Base-by-base conservation (phyloP, 2,329 filamentous ascomycete genomes). In the Monosporascus sp. region DNA sequence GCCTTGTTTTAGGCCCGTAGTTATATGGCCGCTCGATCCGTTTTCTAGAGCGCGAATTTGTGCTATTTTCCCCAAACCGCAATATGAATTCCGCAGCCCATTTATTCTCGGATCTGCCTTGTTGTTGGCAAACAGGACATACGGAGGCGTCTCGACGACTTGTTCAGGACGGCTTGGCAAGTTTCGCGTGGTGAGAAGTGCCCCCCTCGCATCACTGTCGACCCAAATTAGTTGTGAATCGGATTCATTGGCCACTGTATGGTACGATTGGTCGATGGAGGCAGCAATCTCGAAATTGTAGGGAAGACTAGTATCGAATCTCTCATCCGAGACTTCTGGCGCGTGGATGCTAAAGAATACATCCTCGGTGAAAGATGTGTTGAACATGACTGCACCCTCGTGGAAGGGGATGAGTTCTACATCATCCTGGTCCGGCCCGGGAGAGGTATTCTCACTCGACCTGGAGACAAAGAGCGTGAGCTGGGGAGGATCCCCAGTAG, bases 261-360 rank as follows among this genome's bases (percentile, higher is more conserved):
- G 87, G 66, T 89, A 97, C 55, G 80, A 88, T 1, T 75, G 80
- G 61, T 96, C 87, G n/a, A 86, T 84, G 1, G 92, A 97, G 5
- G 83, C 88, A 1, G 90, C 90, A 22, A 99, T 73, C 62, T 95
- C 79, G 60, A 92, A 92, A 55, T 85, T 88, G 76, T 90, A 99
- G 41, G 59, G 53, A 9, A 44, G 56, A 20, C 75, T 75, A 2
- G 87, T 88, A 1, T 75, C 70, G 56, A 86, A 87, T 45, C 72
- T 74, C 15, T 76, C 75, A 0, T 70, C 64, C 0, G 84, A 79
- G 9, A 87, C 72, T 38, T 83, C 81, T 0, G 88, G 87, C 0
- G 91, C 91, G 22, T 80, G 76, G 5, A 99, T 77, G 2, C 86
- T 84, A 55, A 99, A 79, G 64, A 88, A 96, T 4, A 97, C 76